Evolutionary conservation across 1,139 yeast species (phyloP).

Genomic region (Yamadazyma triangularis): DNA sequence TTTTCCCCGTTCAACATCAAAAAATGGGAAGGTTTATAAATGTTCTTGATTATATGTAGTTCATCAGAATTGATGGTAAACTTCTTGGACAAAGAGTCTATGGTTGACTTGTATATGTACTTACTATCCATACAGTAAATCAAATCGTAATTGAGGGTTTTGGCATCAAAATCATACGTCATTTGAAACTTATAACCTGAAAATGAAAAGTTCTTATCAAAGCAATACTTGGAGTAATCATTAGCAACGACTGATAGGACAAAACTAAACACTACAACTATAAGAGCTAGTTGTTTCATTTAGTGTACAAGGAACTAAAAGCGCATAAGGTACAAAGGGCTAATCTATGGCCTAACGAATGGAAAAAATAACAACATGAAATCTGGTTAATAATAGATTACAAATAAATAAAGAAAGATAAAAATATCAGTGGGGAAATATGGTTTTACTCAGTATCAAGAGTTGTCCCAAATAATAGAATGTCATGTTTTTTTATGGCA

Average conservation of each 20-base stretch:
- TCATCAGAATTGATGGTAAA: conserved; percentile 4
- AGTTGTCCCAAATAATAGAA: no score
- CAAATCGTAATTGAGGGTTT: conserved; percentile 12
- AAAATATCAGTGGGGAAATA: no score
- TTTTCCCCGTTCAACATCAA: conserved; percentile 7
- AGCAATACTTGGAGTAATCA: conserved; percentile 12
- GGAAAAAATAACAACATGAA: no score
- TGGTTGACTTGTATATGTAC: conserved; percentile 19
- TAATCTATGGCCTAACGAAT: no score
- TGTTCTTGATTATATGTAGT: not conserved
- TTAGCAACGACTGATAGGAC: conserved; percentile 1
- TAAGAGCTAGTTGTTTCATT: no score
- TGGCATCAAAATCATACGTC: conserved; percentile 10
- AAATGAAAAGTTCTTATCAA: conserved; percentile 16
- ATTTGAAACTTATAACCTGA: conserved; percentile 32
- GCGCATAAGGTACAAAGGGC: no score
- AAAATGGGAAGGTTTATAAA: not conserved
- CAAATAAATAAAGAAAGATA: no score
- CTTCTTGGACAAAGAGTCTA: conserved; percentile 12
- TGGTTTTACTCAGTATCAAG: no score
- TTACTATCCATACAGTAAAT: conserved; percentile 29
- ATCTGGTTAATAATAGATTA: no score
- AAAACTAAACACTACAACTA: no score
- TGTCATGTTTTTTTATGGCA: no score
- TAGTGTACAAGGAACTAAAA: no score